Percentiles rank a stretch among this genome's conserved stretches.
Evolutionary conservation across 1,284 basidiomycete species (phyloP).

Genomic region (Rhodotorula sp.): DNA sequence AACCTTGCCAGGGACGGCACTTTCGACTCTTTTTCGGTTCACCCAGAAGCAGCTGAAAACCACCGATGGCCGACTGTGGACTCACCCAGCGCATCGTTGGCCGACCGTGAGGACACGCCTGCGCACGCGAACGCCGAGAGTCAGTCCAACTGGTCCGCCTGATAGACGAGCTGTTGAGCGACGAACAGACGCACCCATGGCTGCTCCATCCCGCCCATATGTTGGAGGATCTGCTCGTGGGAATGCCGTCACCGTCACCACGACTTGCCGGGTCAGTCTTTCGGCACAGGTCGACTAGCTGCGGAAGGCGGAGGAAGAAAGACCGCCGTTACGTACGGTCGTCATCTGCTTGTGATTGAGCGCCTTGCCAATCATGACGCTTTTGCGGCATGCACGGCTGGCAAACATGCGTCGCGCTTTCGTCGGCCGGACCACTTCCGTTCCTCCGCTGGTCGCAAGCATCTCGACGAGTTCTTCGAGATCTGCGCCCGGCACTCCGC

Average conservation of each 20-base stretch:
- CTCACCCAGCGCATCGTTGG: conserved; percentile 79
- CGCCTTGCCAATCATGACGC: conserved; percentile 92
- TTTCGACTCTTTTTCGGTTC: no score
- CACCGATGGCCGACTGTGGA: no score
- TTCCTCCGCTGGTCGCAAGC: conserved; percentile 60
- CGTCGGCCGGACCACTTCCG: conserved; percentile 66
- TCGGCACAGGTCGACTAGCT: no score
- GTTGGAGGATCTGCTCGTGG: conserved; percentile 66
- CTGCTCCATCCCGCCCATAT: conserved; percentile 95
- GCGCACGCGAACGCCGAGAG: not conserved
- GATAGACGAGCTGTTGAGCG: not conserved
- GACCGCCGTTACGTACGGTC: conserved; percentile 57
- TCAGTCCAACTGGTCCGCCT: no score
- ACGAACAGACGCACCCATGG: conserved; percentile 63
- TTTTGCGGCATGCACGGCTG: conserved; percentile 89
- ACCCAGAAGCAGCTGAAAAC: no score
- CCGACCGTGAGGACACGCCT: conserved; percentile 92
- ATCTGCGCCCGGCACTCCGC: conserved; percentile 66
- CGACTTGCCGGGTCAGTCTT: no score
- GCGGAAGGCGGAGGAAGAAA: no score
- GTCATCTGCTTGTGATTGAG: conserved; percentile 77
- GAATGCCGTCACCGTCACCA: not conserved
- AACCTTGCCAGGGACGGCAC: no score
- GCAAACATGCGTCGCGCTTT: conserved; percentile 98
- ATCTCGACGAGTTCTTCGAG: conserved; percentile 90